These are phyloP conservation scores for Neurospora terricola DNA, from an alignment of 495 filamentous ascomycete genomes.

Conservation along the genomic window DNA sequence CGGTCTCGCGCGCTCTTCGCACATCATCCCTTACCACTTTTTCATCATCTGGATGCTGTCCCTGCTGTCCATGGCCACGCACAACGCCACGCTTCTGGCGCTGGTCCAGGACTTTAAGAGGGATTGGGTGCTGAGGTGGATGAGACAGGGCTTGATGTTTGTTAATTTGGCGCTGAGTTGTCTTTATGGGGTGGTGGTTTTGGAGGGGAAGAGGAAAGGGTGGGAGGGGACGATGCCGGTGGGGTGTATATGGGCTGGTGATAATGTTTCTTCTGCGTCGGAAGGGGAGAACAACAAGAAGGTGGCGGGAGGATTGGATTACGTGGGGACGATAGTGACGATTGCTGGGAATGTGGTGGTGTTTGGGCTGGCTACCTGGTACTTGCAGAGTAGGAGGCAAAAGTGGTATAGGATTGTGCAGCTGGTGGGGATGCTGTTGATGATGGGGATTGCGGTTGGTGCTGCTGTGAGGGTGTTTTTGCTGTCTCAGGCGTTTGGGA, in stretches of 20 bases:
- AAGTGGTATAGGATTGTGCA: constrained; percentile 38
- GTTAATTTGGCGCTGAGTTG: constrained; percentile 42
- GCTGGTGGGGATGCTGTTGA: constrained; percentile 34
- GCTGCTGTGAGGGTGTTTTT: constrained; percentile 40
- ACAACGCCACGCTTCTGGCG: constrained; percentile 45
- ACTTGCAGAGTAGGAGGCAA: constrained; percentile 38
- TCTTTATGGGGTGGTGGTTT: constrained; percentile 39
- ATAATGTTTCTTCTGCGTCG: background rate
- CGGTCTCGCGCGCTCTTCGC: constrained; percentile 37
- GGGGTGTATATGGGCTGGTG: constrained; percentile 38
- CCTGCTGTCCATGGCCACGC: constrained; percentile 46
- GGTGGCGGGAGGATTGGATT: constrained; percentile 30
- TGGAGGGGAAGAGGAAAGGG: constrained; percentile 35
- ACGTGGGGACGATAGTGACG: constrained; percentile 42
- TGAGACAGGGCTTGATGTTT: constrained; percentile 50
- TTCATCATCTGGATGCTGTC: constrained; percentile 54
- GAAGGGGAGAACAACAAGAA: background rate
- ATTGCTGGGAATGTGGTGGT: constrained; percentile 39
- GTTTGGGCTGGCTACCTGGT: constrained; percentile 45
- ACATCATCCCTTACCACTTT: constrained; percentile 51
- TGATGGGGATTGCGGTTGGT: constrained; percentile 38
- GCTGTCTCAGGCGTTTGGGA: constrained; percentile 43
- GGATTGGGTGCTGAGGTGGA: constrained; percentile 52
- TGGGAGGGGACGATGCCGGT: constrained; percentile 41
- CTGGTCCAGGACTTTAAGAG: constrained; percentile 50